Conservation (phyloP, 805 yeast genomes). For the Teunomyces atbi region DNA sequence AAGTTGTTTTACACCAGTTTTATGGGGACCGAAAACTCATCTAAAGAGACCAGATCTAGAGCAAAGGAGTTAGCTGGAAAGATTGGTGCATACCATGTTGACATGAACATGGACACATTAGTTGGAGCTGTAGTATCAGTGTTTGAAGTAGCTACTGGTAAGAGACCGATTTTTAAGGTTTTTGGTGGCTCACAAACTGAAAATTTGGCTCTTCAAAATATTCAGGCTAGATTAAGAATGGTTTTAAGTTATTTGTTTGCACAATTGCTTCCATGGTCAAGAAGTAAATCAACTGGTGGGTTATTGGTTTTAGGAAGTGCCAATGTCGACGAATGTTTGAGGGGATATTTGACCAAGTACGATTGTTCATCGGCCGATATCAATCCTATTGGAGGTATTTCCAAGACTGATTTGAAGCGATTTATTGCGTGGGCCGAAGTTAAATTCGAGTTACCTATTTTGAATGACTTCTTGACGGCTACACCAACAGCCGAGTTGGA, state of each 20-base stretch:
- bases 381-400: constrained; percentile 98
- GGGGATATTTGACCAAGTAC: constrained; percentile 95
- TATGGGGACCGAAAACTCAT: constrained; percentile 96
- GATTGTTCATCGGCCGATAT: constrained; percentile 97
- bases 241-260: constrained; percentile 92
- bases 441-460: constrained; percentile 71
- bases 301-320: constrained; percentile 92
- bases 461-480: constrained; percentile 78
- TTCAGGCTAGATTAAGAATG: constrained; percentile 96
- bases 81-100: constrained; percentile 87
- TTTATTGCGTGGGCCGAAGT: constrained; percentile 79
- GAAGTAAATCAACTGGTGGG: constrained; percentile 71
- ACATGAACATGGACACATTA: constrained; percentile 85
- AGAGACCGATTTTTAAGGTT: constrained; percentile 80
- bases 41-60: constrained; percentile 78
- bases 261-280: constrained; percentile 91
- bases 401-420: constrained; percentile 85
- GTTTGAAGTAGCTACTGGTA: constrained; percentile 88
- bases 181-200: constrained; percentile 93
- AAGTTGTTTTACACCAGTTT: constrained; percentile 83
- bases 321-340: constrained; percentile 92
- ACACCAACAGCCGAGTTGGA: constrained; percentile 98
- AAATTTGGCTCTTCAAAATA: constrained; percentile 91
- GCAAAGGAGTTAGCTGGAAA: constrained; percentile 71
- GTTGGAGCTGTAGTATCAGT: constrained; percentile 72